Base-by-base conservation (phyloP, 306 rosid genomes). In the Psophocarpus tetragonolobus region DNA sequence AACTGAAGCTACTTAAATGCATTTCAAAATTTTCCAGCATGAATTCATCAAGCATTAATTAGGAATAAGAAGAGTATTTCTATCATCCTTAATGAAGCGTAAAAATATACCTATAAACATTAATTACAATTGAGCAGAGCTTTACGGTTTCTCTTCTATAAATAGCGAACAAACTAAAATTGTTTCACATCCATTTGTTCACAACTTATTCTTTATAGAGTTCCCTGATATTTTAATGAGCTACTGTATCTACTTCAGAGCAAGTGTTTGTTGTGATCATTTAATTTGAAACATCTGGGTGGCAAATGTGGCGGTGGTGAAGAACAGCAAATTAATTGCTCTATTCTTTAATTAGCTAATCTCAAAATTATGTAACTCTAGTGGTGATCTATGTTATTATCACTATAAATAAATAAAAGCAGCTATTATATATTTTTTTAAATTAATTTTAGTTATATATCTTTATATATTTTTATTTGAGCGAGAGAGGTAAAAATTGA, bases 241-340 rank as follows among this genome's bases (percentile, higher is more conserved):
- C 3, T 10, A 3, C 21, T 23, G 1, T 11, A 13, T 18, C 15
- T 0, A 33, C 11, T 36, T 27, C n/a, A n/a, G 18, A 68, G 26
- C 7, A 27, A 21, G 41, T 29, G 4, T 8, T 13, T 38, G 3
- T 38, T 38, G 44, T 38, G 44, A 71, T 79, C 24, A 71, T 71
- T 53, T 71, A n/a, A 71, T 71, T 53, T 71, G 73, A 62, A 38
- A 60, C 44, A 80, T 80, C n/a, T n/a, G 84, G 51, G 54, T 5
- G 71, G 79, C 33, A 72, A 72, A 36, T 8, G 41, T 36, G 41
- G 41, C 8, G 42, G 81, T 1, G 68, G 68, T 27, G 44, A 44
- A 4, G 27, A 29, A 29, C 32, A 4, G 18, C 23, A 33, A 35
- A 3, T 4, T 1, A 1, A 35, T 64, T 36, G 4, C 3, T 18